Evolutionary conservation across 768 basidiomycete species (phyloP).

Genomic region (Calocybe indica): DNA sequence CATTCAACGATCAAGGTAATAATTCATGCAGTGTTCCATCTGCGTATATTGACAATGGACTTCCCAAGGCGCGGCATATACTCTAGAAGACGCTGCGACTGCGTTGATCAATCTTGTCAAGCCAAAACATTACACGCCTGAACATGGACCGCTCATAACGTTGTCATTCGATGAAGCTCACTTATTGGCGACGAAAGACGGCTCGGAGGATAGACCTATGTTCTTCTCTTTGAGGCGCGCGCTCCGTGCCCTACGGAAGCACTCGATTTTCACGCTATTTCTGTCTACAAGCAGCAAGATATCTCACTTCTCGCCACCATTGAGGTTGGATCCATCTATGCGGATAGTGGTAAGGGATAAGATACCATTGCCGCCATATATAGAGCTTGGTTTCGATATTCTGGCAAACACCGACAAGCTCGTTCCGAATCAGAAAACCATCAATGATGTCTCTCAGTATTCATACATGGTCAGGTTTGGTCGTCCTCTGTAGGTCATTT

Average conservation of each 20-base stretch:
- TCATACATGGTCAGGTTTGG: neutral
- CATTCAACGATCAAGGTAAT: no score
- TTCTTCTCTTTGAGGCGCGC: neutral
- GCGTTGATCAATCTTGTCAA: no score
- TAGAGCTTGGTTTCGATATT: no score
- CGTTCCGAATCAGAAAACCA: neutral
- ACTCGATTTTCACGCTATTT: neutral
- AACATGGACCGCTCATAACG: neutral
- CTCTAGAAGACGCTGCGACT: no score
- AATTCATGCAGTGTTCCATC: no score
- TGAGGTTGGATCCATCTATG: no score
- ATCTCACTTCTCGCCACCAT: neutral
- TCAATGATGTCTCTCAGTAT: neutral
- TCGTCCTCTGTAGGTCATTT: neutral
- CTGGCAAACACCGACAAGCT: no score
- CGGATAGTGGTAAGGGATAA: no score
- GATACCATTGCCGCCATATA: no score
- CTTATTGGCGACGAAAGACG: neutral
- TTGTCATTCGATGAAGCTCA: slow-evolving; percentile 1
- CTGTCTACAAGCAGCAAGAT: neutral
- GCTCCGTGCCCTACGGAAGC: neutral
- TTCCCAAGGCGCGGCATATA: no score
- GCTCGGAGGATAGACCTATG: neutral
- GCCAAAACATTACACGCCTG: no score
- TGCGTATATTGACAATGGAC: no score